phyloP scores from a whole-genome alignment of 1,284 basidiomycete genomes.

The Heliocybe sulcata region DNA sequence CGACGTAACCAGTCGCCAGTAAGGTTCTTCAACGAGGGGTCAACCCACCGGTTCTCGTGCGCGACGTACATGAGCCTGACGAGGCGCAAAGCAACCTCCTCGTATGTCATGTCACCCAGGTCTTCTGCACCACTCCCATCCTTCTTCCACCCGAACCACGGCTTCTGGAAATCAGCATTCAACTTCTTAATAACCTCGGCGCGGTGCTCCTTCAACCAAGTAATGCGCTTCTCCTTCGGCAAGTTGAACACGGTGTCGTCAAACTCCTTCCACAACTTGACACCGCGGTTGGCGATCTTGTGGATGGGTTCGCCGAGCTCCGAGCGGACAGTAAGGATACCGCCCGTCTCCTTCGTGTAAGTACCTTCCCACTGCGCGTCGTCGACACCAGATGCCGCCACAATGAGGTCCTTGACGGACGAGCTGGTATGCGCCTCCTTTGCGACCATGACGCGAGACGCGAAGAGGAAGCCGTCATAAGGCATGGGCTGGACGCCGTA shows the following conservation, averaged over 20 bases:
- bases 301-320: conserved; percentile 99
- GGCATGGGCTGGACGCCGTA: conserved; percentile 96
- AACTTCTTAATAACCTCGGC: conserved; percentile 89
- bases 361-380: conserved; percentile 94
- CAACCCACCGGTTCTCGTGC: conserved; percentile 93
- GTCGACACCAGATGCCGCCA: conserved; percentile 88
- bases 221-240: conserved; percentile 88
- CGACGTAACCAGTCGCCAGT: conserved; percentile 96
- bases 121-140: conserved; percentile 81
- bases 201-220: conserved; percentile 85
- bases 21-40: conserved; percentile 88
- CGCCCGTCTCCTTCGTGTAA: conserved; percentile 91
- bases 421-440: conserved; percentile 95
- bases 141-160: conserved; percentile 96
- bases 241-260: conserved; percentile 94
- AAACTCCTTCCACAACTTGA: conserved; percentile 98
- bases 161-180: conserved; percentile 95
- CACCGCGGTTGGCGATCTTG: conserved; percentile 94
- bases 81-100: conserved; percentile 91
- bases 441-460: conserved; percentile 95
- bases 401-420: conserved; percentile 94
- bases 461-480: conserved; percentile 96
- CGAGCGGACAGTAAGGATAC: conserved; percentile 93
- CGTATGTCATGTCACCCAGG: conserved; percentile 96
- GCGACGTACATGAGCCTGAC: conserved; percentile 89